Base-by-base conservation (phyloP, 1,284 basidiomycete species). In the Blastosporella zonata region DNA sequence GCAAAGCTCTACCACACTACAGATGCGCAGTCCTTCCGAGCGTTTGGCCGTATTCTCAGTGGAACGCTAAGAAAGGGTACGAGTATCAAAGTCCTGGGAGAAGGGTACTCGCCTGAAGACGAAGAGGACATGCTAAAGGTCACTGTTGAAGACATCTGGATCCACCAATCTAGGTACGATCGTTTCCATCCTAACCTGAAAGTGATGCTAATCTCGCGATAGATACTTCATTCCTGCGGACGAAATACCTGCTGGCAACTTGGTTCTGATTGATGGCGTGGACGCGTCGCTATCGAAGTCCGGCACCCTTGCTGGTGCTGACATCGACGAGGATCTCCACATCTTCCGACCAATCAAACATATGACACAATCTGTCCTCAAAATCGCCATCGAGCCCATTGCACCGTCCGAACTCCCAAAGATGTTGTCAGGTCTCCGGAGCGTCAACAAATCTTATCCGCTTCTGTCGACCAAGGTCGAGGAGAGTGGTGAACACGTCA, bases 321-420 rank as follows among this genome's bases (percentile, higher is more conserved):
- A 87, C 54, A 77, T 90, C 51, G 82, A 90, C 43, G 87, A 90
- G 12, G 92, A 97, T 60, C 76, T 97, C 8, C 79, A 96, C 71
- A 97, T 97, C 65, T 97, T 98, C 83, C 80, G 83, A 25, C 95
- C 97, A 1, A 84, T 99, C 68, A 90, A 90, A 60, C 96, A 99
- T 67, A 88, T 97, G 72, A 97, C 97, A 1, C 86, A 96, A 65
- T 93, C 95, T 0, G 93, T 99, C n/a, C 82, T 99, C 57, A 99
- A 99, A 70, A 87, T 99, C 56, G 94, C 97, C 20, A 97, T 99
- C 46, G 97, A 99, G 71, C 97, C 97, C 8, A 93, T 99, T 45
- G 87, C 91, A 21, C 97, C 97, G 2, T 96, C 95, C 10, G 97
- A 99, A 69, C 75, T 99, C 46, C 97, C 97, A 10, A 98, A 99